A percentile compares a stretch with the other conserved stretches of the same genome.
Evolutionary conservation across 306 rosid species (phyloP).

Genomic region (Cucurbita argyrosperma): DNA sequence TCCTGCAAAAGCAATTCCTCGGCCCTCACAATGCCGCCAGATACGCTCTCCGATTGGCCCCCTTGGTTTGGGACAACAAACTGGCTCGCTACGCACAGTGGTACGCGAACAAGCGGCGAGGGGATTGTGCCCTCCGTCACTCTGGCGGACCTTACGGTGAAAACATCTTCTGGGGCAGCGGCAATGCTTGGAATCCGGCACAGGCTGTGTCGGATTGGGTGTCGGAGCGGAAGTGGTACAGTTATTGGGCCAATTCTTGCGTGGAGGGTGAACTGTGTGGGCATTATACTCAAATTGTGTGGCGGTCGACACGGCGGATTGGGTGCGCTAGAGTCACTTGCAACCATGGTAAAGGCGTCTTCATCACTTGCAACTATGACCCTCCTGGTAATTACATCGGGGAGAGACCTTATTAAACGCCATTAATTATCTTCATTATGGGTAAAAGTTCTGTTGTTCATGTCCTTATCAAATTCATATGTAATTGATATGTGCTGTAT

Average conservation of each 20-base stretch:
- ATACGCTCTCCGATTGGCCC: conserved; percentile 15
- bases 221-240: conserved; percentile 38
- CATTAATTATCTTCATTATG: neutral
- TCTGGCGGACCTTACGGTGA: conserved; percentile 81
- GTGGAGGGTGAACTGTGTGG: conserved; percentile 44
- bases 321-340: conserved; percentile 72
- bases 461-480: neutral
- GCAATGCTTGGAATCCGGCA: conserved; percentile 51
- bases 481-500: neutral
- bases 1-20: conserved; percentile 33
- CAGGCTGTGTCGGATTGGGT: conserved; percentile 70
- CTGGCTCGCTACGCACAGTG: conserved; percentile 41
- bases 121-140: conserved; percentile 56
- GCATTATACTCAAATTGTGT: conserved; percentile 82
- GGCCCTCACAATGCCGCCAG: conserved; percentile 63
- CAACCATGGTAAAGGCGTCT: conserved; percentile 34
- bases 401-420: conserved; percentile 55
- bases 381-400: conserved; percentile 87
- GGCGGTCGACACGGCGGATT: conserved; percentile 34
- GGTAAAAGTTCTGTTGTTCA: neutral
- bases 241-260: conserved; percentile 47
- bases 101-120: conserved; percentile 57
- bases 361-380: conserved; percentile 79
- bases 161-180: conserved; percentile 94
- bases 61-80: conserved; percentile 40